Percentiles rank a stretch among this genome's conserved stretches.
These are phyloP conservation scores for Xylariaceae sp. DNA, from an alignment of 2,329 filamentous ascomycete genomes.

Conservation along the genomic window DNA sequence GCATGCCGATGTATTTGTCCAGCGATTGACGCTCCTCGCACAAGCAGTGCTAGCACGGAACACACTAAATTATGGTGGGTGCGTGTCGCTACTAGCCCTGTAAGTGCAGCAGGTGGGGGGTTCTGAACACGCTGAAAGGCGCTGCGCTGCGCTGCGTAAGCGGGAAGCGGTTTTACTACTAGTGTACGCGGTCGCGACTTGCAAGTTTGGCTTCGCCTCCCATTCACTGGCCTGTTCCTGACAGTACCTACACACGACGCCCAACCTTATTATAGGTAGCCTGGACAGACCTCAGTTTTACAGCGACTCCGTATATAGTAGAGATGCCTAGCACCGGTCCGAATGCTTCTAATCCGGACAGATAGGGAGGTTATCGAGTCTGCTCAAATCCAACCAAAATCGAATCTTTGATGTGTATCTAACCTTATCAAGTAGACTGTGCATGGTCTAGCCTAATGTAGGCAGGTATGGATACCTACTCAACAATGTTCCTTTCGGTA, in stretches of 20 bases:
- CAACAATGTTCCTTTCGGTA: background rate
- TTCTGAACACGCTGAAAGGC: background rate
- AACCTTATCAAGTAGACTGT: no score
- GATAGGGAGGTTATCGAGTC: no score
- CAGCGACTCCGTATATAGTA: background rate
- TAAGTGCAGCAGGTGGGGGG: background rate
- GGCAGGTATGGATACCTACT: no score
- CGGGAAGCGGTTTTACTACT: slow-evolving; percentile 4
- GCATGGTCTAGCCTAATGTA: no score
- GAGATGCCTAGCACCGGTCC: no score
- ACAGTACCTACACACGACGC: background rate
- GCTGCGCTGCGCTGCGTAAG: background rate
- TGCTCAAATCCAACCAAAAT: no score
- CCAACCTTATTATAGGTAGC: background rate
- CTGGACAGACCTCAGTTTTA: background rate
- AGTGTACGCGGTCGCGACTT: slow-evolving; percentile 11
- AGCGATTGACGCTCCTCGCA: no score
- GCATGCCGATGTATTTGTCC: no score
- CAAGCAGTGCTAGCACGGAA: no score
- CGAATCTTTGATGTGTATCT: no score
- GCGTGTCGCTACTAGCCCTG: background rate
- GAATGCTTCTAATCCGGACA: no score
- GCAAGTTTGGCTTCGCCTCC: background rate
- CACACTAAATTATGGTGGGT: background rate
- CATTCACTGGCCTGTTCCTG: background rate